Evolutionary conservation across 495 filamentous ascomycete genomes (phyloP).

Genomic region (Penicillium subrubescens): DNA sequence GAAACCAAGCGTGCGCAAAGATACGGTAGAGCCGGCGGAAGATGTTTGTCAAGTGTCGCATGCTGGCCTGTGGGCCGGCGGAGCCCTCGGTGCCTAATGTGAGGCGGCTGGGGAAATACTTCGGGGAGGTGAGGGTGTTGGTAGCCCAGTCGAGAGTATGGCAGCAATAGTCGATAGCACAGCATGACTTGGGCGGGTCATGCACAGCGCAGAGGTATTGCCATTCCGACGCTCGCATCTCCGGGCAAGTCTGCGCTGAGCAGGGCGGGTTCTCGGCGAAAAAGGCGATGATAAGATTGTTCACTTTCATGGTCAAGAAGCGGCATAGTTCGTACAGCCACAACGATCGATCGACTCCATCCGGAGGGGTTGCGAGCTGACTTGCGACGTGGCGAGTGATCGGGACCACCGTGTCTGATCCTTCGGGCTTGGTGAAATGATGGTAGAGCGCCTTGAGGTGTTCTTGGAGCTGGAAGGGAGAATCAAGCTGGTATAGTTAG

Average conservation of each 20-base stretch:
- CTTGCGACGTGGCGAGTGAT: slow-evolving; percentile 73
- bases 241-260: slow-evolving; percentile 82
- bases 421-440: slow-evolving; percentile 67
- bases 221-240: slow-evolving; percentile 99
- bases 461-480: slow-evolving; percentile 97
- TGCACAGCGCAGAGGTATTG: slow-evolving; percentile 98
- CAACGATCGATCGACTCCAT: slow-evolving; percentile 75
- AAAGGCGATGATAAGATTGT: slow-evolving; percentile 86
- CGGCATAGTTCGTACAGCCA: slow-evolving; percentile 99
- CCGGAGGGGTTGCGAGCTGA: slow-evolving; percentile 75
- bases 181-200: slow-evolving; percentile 91
- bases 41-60: slow-evolving; percentile 89
- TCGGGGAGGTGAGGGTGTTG: slow-evolving; percentile 83
- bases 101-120: slow-evolving; percentile 88
- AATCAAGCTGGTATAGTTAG: slow-evolving; percentile 70
- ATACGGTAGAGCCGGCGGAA: slow-evolving; percentile 93
- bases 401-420: slow-evolving; percentile 58
- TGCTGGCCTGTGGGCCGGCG: slow-evolving; percentile 58
- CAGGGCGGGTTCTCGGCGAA: slow-evolving; percentile 88
- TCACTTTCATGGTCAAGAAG: slow-evolving; percentile 90
- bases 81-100: slow-evolving; percentile 67
- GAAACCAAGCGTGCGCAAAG: slow-evolving; percentile 98
- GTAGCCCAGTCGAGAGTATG: slow-evolving; percentile 97
- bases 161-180: slow-evolving; percentile 97
- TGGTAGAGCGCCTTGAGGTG: slow-evolving; percentile 91